Conservation (phyloP, 345 rosid genomes). For the Eucalyptus tenuipes region DNA sequence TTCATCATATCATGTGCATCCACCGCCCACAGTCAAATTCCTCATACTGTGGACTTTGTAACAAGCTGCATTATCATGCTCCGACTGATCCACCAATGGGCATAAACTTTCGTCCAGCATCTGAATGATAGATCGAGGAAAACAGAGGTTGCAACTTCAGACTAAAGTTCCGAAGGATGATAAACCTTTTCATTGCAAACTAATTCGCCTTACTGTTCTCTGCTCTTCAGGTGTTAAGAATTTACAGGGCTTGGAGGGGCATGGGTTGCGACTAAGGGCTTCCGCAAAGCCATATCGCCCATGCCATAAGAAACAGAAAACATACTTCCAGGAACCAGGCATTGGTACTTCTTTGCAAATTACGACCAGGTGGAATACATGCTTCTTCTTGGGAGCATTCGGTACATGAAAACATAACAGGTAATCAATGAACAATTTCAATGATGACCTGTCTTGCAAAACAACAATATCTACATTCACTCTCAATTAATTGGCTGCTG, state of each 20-base stretch:
- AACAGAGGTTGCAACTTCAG: not conserved
- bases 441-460: not conserved
- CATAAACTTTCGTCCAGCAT: slow-evolving; percentile 68
- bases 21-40: not conserved
- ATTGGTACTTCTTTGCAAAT: slow-evolving; percentile 39
- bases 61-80: slow-evolving; percentile 42
- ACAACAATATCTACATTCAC: not conserved
- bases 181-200: not conserved
- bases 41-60: slow-evolving; percentile 5
- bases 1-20: not conserved
- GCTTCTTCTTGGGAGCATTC: slow-evolving; percentile 72
- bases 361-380: slow-evolving; percentile 46
- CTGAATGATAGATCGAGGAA: slow-evolving; percentile 2
- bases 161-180: not conserved
- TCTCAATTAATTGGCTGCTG: slow-evolving; percentile 33
- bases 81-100: slow-evolving; percentile 62
- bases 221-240: slow-evolving; percentile 53
- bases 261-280: slow-evolving; percentile 35
- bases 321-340: slow-evolving; percentile 37
- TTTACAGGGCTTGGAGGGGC: slow-evolving; percentile 55
- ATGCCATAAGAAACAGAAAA: slow-evolving; percentile 45
- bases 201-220: slow-evolving; percentile 30
- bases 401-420: not conserved
- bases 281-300: slow-evolving; percentile 43
- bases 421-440: not conserved